These are phyloP conservation scores for Fusarium siculi DNA, from an alignment of 2,329 filamentous ascomycete genomes.

Conservation along the genomic window DNA sequence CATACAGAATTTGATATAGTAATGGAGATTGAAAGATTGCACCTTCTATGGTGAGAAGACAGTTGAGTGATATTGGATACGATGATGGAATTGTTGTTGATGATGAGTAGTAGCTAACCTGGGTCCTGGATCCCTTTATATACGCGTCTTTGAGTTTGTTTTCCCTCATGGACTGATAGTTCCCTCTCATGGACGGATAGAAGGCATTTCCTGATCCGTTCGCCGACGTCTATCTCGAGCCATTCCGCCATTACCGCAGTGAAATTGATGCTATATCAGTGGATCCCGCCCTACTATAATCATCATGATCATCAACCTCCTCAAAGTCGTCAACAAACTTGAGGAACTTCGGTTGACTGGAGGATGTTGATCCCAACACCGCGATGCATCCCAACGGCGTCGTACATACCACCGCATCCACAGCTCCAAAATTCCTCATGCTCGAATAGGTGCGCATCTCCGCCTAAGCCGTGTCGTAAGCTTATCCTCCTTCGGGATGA, in stretches of 20 bases:
- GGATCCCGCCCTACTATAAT: fast-evolving
- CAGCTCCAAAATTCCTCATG: no score
- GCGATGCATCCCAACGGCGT: not conserved
- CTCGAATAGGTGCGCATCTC: not conserved
- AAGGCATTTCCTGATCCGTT: not conserved
- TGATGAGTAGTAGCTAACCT: not conserved
- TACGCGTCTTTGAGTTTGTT: fast-evolving
- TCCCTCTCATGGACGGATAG: not conserved
- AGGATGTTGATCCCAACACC: not conserved
- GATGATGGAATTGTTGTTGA: not conserved
- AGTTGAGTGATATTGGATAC: not conserved
- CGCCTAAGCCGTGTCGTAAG: not conserved
- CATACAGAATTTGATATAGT: not conserved
- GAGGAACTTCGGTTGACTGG: fast-evolving
- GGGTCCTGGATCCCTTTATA: not conserved
- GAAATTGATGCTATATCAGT: no score
- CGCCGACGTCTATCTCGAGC: not conserved
- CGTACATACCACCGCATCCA: not conserved
- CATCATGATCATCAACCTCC: fast-evolving
- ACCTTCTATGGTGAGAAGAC: not conserved
- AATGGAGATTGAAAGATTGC: not conserved
- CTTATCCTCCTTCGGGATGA: not conserved
- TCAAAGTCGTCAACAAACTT: fast-evolving
- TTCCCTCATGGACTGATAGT: fast-evolving
- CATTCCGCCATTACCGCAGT: not conserved